Evolutionary conservation across 345 rosid species (phyloP).

Genomic region (Limnanthes douglasii): DNA sequence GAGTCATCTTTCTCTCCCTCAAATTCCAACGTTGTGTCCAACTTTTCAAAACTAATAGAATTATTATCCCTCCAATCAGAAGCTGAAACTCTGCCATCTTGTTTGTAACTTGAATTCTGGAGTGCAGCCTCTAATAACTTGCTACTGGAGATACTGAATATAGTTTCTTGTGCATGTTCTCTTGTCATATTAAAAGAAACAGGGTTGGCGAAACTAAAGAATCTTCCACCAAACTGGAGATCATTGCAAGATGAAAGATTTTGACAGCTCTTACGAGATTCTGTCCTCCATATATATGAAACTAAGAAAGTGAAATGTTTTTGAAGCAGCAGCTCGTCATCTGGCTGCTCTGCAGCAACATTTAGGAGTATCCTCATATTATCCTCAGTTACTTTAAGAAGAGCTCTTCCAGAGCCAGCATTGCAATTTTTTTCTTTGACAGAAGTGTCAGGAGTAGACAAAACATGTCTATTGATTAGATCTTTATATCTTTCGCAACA

Average conservation of each 20-base stretch:
- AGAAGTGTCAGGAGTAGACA: slow-evolving; percentile 51
- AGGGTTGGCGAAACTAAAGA: slow-evolving; percentile 24
- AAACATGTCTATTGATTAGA: slow-evolving; percentile 58
- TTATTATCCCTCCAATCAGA: slow-evolving; percentile 28
- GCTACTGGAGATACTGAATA: slow-evolving; percentile 37
- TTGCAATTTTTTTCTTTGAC: slow-evolving; percentile 46
- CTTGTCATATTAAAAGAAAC: slow-evolving; percentile 21
- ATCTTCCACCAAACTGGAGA: slow-evolving; percentile 31
- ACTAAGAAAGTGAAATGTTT: slow-evolving; percentile 82
- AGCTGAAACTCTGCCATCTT: slow-evolving; percentile 17
- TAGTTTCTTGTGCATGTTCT: slow-evolving; percentile 32
- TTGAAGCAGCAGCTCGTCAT: slow-evolving; percentile 81
- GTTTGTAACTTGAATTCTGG: slow-evolving; percentile 30
- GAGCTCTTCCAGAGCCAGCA: slow-evolving; percentile 75
- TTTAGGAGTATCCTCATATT: slow-evolving; percentile 53
- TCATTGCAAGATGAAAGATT: slow-evolving; percentile 27
- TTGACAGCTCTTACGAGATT: slow-evolving; percentile 14
- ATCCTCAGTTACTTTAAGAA: slow-evolving; percentile 95
- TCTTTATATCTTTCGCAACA: slow-evolving; percentile 95
- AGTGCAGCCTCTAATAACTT: slow-evolving; percentile 60
- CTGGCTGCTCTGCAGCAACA: slow-evolving; percentile 64
- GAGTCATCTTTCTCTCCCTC: slow-evolving; percentile 27
- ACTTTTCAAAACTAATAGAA: slow-evolving; percentile 19
- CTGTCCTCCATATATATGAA: slow-evolving; percentile 64
- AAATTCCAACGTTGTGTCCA: slow-evolving; percentile 69